Conservation (phyloP, 768 basidiomycete species). For the Hypholoma fasciculare region DNA sequence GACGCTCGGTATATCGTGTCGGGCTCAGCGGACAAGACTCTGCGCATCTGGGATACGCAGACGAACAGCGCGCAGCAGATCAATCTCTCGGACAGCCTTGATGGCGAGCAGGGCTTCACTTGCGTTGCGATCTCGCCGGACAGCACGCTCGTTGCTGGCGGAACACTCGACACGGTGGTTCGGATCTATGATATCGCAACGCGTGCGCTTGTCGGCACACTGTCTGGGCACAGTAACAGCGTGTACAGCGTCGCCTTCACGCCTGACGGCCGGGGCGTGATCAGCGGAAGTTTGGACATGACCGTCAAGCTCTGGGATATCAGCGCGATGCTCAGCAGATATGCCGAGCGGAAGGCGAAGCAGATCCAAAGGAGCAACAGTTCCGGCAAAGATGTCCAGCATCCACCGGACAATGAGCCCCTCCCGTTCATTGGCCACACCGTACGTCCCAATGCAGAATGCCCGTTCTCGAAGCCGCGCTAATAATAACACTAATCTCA, state of each 20-base stretch:
- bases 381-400: neutral
- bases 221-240: constrained; percentile 80
- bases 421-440: constrained; percentile 41
- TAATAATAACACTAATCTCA: neutral
- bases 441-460: constrained; percentile 4
- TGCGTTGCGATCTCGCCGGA: constrained; percentile 80
- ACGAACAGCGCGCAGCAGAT: constrained; percentile 34
- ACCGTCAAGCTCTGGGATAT: constrained; percentile 87
- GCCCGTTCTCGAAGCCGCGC: neutral
- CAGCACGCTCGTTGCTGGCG: constrained; percentile 64
- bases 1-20: constrained; percentile 87
- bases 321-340: constrained; percentile 60
- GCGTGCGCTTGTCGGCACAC: constrained; percentile 66
- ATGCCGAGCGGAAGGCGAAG: neutral
- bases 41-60: constrained; percentile 46
- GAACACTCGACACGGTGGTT: constrained; percentile 72
- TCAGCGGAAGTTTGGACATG: constrained; percentile 90
- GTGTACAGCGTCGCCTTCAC: constrained; percentile 93
- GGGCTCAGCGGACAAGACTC: constrained; percentile 73
- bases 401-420: neutral
- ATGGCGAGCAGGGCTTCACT: constrained; percentile 65
- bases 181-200: constrained; percentile 80
- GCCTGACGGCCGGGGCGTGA: constrained; percentile 85
- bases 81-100: constrained; percentile 42
- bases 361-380: neutral